Conservation (phyloP, 805 yeast species). For the Yarrowia sp. region DNA sequence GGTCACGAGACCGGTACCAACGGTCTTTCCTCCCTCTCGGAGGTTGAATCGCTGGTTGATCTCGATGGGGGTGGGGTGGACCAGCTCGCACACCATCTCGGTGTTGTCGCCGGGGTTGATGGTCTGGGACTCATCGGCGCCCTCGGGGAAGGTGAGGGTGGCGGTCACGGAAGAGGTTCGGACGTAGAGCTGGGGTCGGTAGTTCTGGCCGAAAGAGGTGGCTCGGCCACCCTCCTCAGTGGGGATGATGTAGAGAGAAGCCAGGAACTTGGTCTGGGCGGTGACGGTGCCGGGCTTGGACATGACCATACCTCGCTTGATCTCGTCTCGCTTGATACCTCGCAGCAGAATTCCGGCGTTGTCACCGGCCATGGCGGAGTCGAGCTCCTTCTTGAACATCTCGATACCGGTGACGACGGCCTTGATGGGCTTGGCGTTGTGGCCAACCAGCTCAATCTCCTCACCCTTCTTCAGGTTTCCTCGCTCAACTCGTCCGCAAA, state of each 20-base stretch:
- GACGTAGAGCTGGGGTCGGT: constrained; percentile 96
- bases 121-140: constrained; percentile 84
- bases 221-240: constrained; percentile 99
- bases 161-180: constrained; percentile 97
- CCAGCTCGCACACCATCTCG: constrained; percentile 91
- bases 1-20: constrained; percentile 97
- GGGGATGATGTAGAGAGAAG: constrained; percentile 89
- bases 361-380: constrained; percentile 98
- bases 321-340: constrained; percentile 97
- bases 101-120: constrained; percentile 98
- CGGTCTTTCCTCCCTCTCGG: constrained; percentile 99
- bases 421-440: constrained; percentile 83
- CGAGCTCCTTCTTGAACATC: constrained; percentile 99
- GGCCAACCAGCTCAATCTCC: constrained; percentile 96
- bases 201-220: constrained; percentile 94
- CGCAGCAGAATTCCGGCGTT: constrained; percentile 97
- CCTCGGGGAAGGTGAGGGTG: constrained; percentile 85
- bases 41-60: constrained; percentile 98
- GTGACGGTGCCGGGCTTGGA: constrained; percentile 91
- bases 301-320: constrained; percentile 96
- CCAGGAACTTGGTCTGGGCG: constrained; percentile 92
- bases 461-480: constrained; percentile 98
- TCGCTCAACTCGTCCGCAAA: constrained; percentile 98
- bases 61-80: constrained; percentile 92
- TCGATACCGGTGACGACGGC: constrained; percentile 98